Evolutionary conservation across 2,329 filamentous ascomycete species (phyloP).

Genomic region (Claviceps capensis): DNA sequence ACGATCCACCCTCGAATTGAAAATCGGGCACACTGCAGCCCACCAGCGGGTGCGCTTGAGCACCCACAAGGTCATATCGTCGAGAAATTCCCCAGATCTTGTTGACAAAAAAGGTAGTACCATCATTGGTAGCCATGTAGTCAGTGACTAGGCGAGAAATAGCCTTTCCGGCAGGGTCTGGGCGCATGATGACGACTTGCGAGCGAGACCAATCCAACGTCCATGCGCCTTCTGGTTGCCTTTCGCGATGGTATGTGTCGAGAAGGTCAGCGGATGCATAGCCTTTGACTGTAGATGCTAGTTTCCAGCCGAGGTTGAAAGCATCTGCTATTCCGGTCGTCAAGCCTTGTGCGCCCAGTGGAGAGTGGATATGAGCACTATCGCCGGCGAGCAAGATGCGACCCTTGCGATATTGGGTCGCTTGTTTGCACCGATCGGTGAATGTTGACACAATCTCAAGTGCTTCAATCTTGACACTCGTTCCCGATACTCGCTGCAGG

Average conservation of each 20-base stretch:
- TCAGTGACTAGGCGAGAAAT: constrained; percentile 12
- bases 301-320: constrained; percentile 37
- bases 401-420: constrained; percentile 23
- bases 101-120: constrained; percentile 16
- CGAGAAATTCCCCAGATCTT: constrained; percentile 21
- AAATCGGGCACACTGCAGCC: constrained; percentile 24
- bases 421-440: constrained; percentile 14
- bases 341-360: constrained; percentile 35
- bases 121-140: constrained; percentile 16
- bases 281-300: constrained; percentile 23
- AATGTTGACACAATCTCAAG: constrained; percentile 13
- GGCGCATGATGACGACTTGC: constrained; percentile 17
- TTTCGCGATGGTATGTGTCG: constrained; percentile 33
- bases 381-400: constrained; percentile 35
- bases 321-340: constrained; percentile 37
- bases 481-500: constrained; percentile 10
- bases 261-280: constrained; percentile 17
- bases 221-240: constrained; percentile 26
- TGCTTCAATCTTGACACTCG: constrained; percentile 12
- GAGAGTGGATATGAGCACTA: constrained; percentile 34
- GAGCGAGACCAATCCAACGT: constrained; percentile 25
- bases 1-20: constrained; percentile 13
- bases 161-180: constrained; percentile 14
- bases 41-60: constrained; percentile 15
- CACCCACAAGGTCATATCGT: constrained; percentile 15